These are phyloP conservation scores for Hymenoscyphus albidus DNA, from an alignment of 2,329 filamentous ascomycete species.

Conservation along the genomic window DNA sequence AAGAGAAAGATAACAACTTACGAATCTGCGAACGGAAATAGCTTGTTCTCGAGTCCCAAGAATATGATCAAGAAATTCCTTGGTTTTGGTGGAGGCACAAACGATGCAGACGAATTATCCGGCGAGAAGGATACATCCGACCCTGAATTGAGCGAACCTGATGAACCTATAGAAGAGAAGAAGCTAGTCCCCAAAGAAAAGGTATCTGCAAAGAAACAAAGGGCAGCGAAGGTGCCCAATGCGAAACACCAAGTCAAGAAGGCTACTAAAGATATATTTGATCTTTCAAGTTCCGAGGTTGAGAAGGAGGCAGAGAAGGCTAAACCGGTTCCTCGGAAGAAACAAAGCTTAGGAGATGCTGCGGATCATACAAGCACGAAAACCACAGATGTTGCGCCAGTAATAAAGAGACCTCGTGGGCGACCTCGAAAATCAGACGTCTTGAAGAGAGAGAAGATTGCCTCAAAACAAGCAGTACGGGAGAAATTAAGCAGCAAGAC, in stretches of 20 bases:
- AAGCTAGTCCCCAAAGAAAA: not conserved
- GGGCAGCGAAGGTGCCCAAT: not conserved
- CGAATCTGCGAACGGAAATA: slow-evolving; percentile 8
- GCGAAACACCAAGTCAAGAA: not conserved
- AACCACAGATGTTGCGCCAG: not conserved
- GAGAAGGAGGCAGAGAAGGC: not conserved
- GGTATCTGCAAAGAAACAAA: not conserved
- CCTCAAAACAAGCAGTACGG: slow-evolving; percentile 20
- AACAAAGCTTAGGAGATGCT: not conserved
- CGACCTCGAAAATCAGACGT: slow-evolving; percentile 23
- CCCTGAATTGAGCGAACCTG: not conserved
- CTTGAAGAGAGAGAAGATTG: slow-evolving; percentile 22
- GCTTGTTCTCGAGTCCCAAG: not conserved
- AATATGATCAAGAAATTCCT: not conserved
- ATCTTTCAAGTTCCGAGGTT: not conserved
- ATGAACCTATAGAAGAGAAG: not conserved
- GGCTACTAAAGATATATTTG: not conserved
- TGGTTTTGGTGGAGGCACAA: not conserved
- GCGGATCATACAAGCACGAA: not conserved
- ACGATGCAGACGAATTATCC: slow-evolving; percentile 7
- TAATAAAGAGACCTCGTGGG: slow-evolving; percentile 13
- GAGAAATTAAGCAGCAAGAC: slow-evolving; percentile 16
- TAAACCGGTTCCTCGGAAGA: not conserved
- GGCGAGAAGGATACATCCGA: not conserved
- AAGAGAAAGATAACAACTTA: slow-evolving; percentile 19